Base-by-base conservation (phyloP, 2,329 filamentous ascomycete genomes). In the Cladophialophora chaetospira region DNA sequence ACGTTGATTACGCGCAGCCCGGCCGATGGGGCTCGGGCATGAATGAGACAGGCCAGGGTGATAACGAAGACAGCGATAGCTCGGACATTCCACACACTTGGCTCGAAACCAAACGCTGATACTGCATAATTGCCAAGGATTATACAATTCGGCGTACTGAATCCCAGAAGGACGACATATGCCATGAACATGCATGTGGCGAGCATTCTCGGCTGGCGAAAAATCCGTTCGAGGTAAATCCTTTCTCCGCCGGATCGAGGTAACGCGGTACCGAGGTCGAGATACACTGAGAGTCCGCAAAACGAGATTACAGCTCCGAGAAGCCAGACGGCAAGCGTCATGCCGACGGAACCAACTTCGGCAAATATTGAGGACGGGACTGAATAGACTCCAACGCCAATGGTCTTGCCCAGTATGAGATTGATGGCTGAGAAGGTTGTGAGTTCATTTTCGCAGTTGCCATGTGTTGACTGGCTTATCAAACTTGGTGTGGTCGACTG, bases 351-450 rank as follows among this genome's bases (percentile, higher is more conserved):
- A 0, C 81, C 81, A 1, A 80, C 77, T 1, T 77, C 77, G 6
- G 75, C 73, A 53, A 81, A 81, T 40, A 84, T 79, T 13, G 79
- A 78, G 1, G 78, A 78, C 1, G 81, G 81, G 0, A 81, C 81
- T 0, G 81, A 82, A 64, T 82, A 84, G 17, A 81, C 70, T 58
- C 77, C 72, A 9, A 75, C 68, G 2, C 75, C 75, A 21, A 77
- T 63, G n/a, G 66, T 69, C 10, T 54, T 66, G 23, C 67, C 75
- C 42, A 78, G 76, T 61, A 73, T 76, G 62, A 65, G 52, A 23
- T 48, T 54, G 21, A 54, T 47, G 33, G 43, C 43, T 21, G 52
- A 54, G 33, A 70, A 67, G 3, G 52, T 48, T 3, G 52, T 54
- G 36, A 54, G 52, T 57, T 55, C 46, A 57, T 40, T 38, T 35